Conservation (phyloP, 2,329 filamentous ascomycete species). For the Fusarium siculi region DNA sequence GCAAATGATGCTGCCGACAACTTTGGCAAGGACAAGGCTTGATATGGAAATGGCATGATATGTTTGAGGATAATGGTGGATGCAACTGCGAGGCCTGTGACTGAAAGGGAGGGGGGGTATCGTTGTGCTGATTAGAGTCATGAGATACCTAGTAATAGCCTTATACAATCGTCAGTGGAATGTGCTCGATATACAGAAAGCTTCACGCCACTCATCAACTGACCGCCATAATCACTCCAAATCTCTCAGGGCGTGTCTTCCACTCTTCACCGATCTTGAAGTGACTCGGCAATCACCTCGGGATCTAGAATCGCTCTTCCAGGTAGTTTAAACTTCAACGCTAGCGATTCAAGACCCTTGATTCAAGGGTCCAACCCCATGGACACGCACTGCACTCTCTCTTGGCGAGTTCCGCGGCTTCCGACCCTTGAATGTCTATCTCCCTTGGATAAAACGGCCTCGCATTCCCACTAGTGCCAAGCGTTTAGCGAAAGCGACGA, state of each 20-base stretch:
- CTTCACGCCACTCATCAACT: background rate
- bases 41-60: fast-evolving
- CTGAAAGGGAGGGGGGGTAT: background rate
- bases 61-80: background rate
- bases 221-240: background rate
- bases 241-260: background rate
- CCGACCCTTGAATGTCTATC: background rate
- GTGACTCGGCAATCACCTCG: background rate
- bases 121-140: background rate
- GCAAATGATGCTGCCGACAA: background rate
- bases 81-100: background rate
- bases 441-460: background rate
- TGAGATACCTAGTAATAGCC: background rate
- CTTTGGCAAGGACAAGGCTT: background rate
- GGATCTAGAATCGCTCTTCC: background rate
- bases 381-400: no score
- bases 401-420: background rate
- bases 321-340: background rate
- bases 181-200: background rate
- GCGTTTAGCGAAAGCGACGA: background rate
- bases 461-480: background rate
- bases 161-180: background rate
- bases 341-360: background rate
- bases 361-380: background rate
- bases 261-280: background rate